Percentiles rank a stretch among this genome's conserved stretches.
phyloP scores from a whole-genome alignment of 495 filamentous ascomycete genomes.

The Pyrenopolyporus hunteri region DNA sequence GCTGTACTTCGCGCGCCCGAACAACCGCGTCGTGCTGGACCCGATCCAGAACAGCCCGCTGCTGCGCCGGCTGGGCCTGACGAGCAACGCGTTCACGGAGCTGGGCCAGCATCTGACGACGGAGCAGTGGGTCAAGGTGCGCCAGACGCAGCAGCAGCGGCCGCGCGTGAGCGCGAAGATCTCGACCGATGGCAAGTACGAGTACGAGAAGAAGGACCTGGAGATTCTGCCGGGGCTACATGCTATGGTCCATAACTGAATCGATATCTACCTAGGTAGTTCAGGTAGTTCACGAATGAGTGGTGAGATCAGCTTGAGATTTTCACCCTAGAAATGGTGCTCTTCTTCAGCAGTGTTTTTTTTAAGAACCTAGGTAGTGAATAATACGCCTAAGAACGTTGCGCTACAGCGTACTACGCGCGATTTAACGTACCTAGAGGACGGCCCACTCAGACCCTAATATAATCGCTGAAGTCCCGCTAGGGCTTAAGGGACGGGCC shows the following conservation, averaged over 20 bases:
- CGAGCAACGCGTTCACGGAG: constrained; percentile 41
- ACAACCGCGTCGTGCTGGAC: constrained; percentile 53
- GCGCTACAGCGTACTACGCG: too few species aligned
- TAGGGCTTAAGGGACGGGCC: too few species aligned
- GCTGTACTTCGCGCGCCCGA: constrained; percentile 54
- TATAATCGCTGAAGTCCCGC: too few species aligned
- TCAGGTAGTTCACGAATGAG: neutral
- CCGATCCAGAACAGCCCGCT: constrained; percentile 52
- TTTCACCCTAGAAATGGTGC: too few species aligned
- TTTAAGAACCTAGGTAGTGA: too few species aligned
- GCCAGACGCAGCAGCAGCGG: constrained; percentile 51
- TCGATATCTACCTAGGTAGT: neutral
- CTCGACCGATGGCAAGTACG: constrained; percentile 39
- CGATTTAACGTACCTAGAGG: too few species aligned
- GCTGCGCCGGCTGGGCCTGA: constrained; percentile 50
- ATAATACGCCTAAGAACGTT: too few species aligned
- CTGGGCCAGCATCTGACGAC: constrained; percentile 44
- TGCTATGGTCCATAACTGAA: constrained; percentile 54
- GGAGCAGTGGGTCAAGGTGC: constrained; percentile 47
- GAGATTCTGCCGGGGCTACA: constrained; percentile 56
- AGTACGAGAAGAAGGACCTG: constrained; percentile 49
- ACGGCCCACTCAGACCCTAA: too few species aligned
- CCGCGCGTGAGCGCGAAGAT: constrained; percentile 51
- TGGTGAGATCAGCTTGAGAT: neutral
- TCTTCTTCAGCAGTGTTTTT: too few species aligned